phyloP scores from a whole-genome alignment of 2,329 filamentous ascomycete species.

The Paecilomyces fulvus region DNA sequence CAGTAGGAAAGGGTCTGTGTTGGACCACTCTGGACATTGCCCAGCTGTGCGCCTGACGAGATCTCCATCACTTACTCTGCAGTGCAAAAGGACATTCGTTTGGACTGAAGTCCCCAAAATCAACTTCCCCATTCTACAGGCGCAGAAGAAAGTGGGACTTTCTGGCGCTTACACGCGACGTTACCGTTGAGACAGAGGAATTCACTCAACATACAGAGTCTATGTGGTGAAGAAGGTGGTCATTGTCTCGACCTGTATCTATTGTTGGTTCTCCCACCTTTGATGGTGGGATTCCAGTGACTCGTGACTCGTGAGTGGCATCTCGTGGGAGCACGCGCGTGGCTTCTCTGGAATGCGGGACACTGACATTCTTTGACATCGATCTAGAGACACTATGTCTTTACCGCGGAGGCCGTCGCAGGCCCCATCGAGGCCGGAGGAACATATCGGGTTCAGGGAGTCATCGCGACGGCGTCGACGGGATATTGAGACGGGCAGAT shows the following conservation, averaged over 20 bases:
- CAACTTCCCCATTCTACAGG: neutral
- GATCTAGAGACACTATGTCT: constrained; percentile 32
- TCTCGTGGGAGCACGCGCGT: neutral
- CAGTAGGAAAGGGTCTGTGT: neutral
- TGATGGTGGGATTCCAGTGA: neutral
- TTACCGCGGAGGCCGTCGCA: constrained; percentile 55
- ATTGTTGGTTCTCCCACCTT: neutral
- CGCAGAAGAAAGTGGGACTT: neutral
- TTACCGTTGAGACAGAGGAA: neutral
- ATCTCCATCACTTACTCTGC: neutral
- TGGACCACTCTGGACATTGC: neutral
- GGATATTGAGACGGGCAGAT: constrained; percentile 60
- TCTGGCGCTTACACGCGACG: neutral
- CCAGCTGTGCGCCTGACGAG: neutral
- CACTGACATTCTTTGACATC: constrained; percentile 5
- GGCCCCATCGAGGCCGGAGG: constrained; percentile 52
- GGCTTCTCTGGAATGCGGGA: constrained; percentile 4
- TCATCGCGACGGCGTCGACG: constrained; percentile 59
- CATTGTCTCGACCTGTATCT: neutral
- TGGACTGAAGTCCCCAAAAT: neutral
- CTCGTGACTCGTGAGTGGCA: neutral
- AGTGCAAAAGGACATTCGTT: neutral
- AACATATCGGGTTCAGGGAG: constrained; percentile 56
- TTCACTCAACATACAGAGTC: neutral
- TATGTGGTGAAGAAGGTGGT: neutral